Percentiles rank a stretch among this genome's conserved stretches.
Evolutionary conservation across 352 stramenopile genomes (phyloP).

Genomic region (Phytophthora ramorum): DNA sequence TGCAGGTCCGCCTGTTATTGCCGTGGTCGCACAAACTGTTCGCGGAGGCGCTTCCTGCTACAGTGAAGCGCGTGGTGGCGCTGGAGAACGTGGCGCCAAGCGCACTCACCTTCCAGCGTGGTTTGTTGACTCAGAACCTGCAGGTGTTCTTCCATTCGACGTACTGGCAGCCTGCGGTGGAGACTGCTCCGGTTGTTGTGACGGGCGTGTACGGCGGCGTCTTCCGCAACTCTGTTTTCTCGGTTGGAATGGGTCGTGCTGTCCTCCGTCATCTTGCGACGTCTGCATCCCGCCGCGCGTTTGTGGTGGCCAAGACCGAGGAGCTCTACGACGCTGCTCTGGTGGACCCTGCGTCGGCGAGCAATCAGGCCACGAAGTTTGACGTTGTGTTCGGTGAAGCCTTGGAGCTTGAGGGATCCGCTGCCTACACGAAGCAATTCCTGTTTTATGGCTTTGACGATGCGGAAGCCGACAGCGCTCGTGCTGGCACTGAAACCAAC

Average conservation of each 20-base stretch:
- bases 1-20: conserved; percentile 76
- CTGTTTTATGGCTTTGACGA: conserved; percentile 91
- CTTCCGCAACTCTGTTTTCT: conserved; percentile 72
- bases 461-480: conserved; percentile 62
- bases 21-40: conserved; percentile 84
- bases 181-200: conserved; percentile 47
- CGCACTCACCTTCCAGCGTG: conserved; percentile 71
- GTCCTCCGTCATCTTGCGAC: conserved; percentile 64
- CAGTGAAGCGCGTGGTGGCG: conserved; percentile 66
- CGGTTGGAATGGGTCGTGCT: conserved; percentile 68
- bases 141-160: conserved; percentile 78
- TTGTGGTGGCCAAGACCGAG: conserved; percentile 87
- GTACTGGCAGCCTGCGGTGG: conserved; percentile 35
- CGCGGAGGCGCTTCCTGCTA: conserved; percentile 58
- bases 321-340: conserved; percentile 62
- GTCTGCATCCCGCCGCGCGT: conserved; percentile 53
- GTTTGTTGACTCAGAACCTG: conserved; percentile 71
- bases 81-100: conserved; percentile 72
- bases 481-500: conserved; percentile 37
- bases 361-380: conserved; percentile 54
- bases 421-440: conserved; percentile 86
- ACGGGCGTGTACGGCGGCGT: conserved; percentile 77
- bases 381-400: conserved; percentile 63
- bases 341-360: conserved; percentile 34
- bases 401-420: conserved; percentile 47